Conservation (phyloP, 352 stramenopile species). For the Phytophthora nicotianae region DNA sequence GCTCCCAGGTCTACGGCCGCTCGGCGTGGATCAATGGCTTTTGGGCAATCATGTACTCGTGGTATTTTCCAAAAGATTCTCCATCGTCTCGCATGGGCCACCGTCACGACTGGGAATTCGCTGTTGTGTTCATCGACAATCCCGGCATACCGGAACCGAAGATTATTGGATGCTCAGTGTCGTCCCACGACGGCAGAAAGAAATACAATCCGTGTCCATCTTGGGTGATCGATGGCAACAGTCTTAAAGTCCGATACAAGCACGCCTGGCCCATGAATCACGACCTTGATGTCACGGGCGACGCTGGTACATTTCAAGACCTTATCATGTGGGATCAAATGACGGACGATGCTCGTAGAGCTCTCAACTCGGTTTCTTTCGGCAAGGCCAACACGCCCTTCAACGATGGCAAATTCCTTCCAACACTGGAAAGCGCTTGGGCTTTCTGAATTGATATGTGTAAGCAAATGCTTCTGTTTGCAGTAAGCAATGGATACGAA, state of each 20-base stretch:
- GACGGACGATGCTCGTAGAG: not conserved
- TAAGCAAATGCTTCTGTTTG: too few relatives aligned
- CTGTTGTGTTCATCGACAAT: not conserved
- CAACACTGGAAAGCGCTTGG: not conserved
- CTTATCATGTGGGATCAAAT: not conserved
- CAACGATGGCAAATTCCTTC: not conserved
- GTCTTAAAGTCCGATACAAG: not conserved
- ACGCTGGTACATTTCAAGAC: not conserved
- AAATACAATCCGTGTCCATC: not conserved
- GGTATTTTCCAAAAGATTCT: not conserved
- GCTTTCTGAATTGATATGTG: not conserved
- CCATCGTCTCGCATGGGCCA: not conserved
- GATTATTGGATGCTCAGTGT: not conserved
- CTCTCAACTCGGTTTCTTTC: not conserved
- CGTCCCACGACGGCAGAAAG: not conserved
- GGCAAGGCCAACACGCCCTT: not conserved
- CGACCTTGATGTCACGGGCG: not conserved
- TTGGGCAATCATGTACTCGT: not conserved
- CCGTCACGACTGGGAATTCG: not conserved
- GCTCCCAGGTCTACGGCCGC: not conserved
- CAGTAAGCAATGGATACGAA: too few relatives aligned
- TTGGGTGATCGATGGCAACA: not conserved
- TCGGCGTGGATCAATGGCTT: not conserved
- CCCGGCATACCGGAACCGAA: not conserved
- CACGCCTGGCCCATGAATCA: not conserved